phyloP scores from a whole-genome alignment of 306 rosid genomes.

The Begonia loranthoides region DNA sequence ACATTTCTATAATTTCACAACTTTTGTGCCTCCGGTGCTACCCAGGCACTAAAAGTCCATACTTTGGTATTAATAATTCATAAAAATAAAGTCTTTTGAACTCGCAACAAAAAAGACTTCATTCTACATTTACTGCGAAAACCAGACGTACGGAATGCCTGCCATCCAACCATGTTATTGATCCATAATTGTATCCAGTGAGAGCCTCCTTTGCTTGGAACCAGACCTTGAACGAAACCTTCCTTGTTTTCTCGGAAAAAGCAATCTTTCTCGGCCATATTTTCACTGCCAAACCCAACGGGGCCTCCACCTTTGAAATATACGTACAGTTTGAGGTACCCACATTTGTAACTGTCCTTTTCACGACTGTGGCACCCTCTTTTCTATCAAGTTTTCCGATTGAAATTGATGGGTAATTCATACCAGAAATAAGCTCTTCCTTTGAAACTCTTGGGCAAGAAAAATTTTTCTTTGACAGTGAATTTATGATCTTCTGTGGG shows the following conservation, averaged over 20 bases:
- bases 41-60: no score
- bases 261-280: constrained; percentile 49
- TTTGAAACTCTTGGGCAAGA: constrained; percentile 49
- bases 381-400: constrained; percentile 31
- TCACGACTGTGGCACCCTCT: constrained; percentile 22
- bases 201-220: constrained; percentile 46
- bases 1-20: no score
- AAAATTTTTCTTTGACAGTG: constrained; percentile 45
- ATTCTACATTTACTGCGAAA: constrained; percentile 56
- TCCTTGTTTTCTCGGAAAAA: constrained; percentile 33
- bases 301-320: constrained; percentile 44
- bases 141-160: constrained; percentile 50
- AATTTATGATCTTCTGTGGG: constrained; percentile 38
- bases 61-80: no score
- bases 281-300: constrained; percentile 46
- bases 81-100: no score
- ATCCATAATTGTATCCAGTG: constrained; percentile 71
- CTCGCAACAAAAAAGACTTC: constrained; percentile 3
- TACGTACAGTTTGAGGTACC: constrained; percentile 56
- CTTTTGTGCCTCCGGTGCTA: no score
- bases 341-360: constrained; percentile 71
- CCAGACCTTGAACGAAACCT: constrained; percentile 38
- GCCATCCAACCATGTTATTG: constrained; percentile 68
- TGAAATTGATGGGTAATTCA: constrained; percentile 89
- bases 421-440: constrained; percentile 55